Percentiles rank a stretch among this genome's conserved stretches.
phyloP scores from a whole-genome alignment of 768 basidiomycete species.

The Xanthoconium stramineum region DNA sequence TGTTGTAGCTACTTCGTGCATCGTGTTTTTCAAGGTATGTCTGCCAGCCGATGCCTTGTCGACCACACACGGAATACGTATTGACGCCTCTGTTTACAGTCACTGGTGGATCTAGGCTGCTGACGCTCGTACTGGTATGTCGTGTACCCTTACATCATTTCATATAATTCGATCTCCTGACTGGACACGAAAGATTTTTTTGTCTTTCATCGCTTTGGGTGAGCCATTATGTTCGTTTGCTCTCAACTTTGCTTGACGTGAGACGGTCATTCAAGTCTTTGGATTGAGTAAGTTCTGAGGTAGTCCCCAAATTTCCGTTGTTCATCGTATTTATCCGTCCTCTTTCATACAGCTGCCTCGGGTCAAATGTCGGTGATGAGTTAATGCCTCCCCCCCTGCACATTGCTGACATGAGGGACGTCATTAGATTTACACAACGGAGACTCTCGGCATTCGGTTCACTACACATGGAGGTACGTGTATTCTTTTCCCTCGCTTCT shows the following conservation, averaged over 20 bases:
- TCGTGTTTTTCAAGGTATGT: conserved; percentile 26
- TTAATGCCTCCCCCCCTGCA: background rate
- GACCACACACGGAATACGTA: too few species aligned
- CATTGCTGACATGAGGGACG: conserved; percentile 7
- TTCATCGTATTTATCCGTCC: background rate
- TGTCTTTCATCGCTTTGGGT: conserved; percentile 24
- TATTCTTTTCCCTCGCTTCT: background rate
- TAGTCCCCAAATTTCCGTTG: background rate
- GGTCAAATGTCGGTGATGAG: conserved; percentile 26
- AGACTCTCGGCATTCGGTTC: conserved; percentile 21
- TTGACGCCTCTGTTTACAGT: conserved; percentile 9
- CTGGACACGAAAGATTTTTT: conserved; percentile 8
- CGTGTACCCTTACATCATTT: background rate
- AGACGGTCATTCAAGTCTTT: conserved; percentile 18
- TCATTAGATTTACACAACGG: conserved; percentile 18
- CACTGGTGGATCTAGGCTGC: conserved; percentile 13
- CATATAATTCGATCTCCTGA: background rate
- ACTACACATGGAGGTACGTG: conserved; percentile 19
- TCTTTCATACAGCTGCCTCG: conserved; percentile 12
- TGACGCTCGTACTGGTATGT: conserved; percentile 21
- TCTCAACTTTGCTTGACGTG: conserved; percentile 11
- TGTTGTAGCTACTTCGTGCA: conserved; percentile 21
- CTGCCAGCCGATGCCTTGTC: background rate
- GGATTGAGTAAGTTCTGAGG: conserved; percentile 25
- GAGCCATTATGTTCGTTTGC: background rate